Evolutionary conservation across 768 basidiomycete genomes (phyloP).

Genomic region (Russula griseocarnosa): DNA sequence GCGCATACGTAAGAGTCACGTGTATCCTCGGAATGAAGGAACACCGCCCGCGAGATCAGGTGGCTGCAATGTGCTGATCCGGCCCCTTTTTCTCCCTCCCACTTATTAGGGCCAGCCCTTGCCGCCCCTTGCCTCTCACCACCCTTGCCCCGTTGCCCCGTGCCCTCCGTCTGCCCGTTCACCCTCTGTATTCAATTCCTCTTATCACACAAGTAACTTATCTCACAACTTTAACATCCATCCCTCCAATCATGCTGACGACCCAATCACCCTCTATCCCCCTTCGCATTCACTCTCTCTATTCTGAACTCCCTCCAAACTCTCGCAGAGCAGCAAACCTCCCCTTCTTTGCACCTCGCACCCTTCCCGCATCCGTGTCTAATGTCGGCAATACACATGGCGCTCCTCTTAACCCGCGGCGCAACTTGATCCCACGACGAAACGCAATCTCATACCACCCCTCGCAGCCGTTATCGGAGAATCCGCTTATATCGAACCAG

Average conservation of each 20-base stretch:
- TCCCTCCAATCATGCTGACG: slow-evolving; percentile 22
- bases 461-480: slow-evolving; percentile 12
- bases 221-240: slow-evolving; percentile 2
- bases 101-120: slow-evolving; percentile 9
- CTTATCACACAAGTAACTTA: slow-evolving; percentile 19
- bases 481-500: not conserved
- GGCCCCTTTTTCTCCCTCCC: slow-evolving; percentile 10
- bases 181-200: slow-evolving; percentile 3
- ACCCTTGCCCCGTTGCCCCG: not conserved
- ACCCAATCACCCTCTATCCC: slow-evolving; percentile 21
- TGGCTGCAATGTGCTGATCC: slow-evolving; percentile 8
- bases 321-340: slow-evolving; percentile 28
- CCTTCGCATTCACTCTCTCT: slow-evolving; percentile 26
- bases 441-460: slow-evolving; percentile 25
- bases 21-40: not conserved
- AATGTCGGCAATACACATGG: slow-evolving; percentile 5
- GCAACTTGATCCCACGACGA: slow-evolving; percentile 14
- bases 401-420: slow-evolving; percentile 9
- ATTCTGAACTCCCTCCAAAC: slow-evolving; percentile 29
- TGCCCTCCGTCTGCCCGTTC: not conserved
- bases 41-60: slow-evolving; percentile 2
- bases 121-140: not conserved
- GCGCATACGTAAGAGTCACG: slow-evolving; percentile 1
- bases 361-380: not conserved
- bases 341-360: slow-evolving; percentile 25